Percentiles rank a stretch among this genome's conserved stretches.
Evolutionary conservation across 495 filamentous ascomycete species (phyloP).

Genomic region (Rusavskia elegans): DNA sequence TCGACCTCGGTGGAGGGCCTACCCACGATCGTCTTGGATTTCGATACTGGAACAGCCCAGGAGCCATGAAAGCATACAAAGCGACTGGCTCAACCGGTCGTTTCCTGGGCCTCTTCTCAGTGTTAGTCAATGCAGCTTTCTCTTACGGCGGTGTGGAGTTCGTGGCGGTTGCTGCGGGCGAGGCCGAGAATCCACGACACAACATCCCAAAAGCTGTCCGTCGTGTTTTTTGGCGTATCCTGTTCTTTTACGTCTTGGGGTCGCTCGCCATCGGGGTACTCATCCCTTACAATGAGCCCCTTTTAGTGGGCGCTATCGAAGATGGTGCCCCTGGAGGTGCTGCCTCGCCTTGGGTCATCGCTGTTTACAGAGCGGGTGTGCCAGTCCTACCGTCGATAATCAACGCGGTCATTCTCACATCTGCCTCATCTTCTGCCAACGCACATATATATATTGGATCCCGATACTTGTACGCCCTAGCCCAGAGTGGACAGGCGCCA

Average conservation of each 20-base stretch:
- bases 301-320: constrained; percentile 33
- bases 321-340: constrained; percentile 39
- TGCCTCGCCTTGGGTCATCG: constrained; percentile 50
- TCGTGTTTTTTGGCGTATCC: constrained; percentile 73
- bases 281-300: constrained; percentile 31
- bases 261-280: constrained; percentile 42
- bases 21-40: constrained; percentile 51
- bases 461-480: constrained; percentile 58
- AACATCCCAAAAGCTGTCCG: constrained; percentile 65
- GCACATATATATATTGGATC: constrained; percentile 72
- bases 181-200: constrained; percentile 60
- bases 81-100: constrained; percentile 18
- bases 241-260: constrained; percentile 60
- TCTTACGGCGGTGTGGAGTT: constrained; percentile 47
- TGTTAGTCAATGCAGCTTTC: constrained; percentile 25
- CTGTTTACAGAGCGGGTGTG: constrained; percentile 45
- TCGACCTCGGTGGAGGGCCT: constrained; percentile 50
- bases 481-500: constrained; percentile 48
- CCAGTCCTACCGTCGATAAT: constrained; percentile 52
- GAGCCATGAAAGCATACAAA: constrained; percentile 45
- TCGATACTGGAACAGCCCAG: constrained; percentile 52
- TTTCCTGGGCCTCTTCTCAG: constrained; percentile 23
- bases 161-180: constrained; percentile 61
- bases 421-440: constrained; percentile 56
- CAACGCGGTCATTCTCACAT: constrained; percentile 57